Base-by-base conservation (phyloP, 345 rosid species). In the Salix exigua region DNA sequence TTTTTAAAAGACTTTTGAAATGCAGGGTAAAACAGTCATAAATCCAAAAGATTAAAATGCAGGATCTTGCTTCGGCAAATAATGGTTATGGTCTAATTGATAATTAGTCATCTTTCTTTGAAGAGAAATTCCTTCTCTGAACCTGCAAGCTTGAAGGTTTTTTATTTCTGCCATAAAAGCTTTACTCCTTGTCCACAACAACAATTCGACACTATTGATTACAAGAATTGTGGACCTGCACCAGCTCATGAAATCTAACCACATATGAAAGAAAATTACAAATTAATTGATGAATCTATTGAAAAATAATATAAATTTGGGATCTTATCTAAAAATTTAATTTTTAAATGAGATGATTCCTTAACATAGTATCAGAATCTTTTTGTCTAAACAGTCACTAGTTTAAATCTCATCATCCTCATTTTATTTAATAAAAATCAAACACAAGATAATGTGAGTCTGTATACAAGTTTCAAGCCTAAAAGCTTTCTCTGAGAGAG, bases 191-290 rank as follows among this genome's bases (percentile, higher is more conserved):
- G 30, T 58, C 12, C 51, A 37, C 51, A 19, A 7, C 23, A n/a
- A 72, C 14, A 60, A 58, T 58, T 72, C 37, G 6, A 60, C 67
- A 72, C 75, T 58, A 38, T 60, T 72, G 21, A 72, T 40, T 40
- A 40, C 44, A 10, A 40, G 2, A 40, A 2, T 38, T 6, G 73
- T 50, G 73, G 40, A 8, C 73, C 73, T 50, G 18, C n/a, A 48
- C 61, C 14, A 31, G 5, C 63, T 70, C 62, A 50, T 18, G 62
- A 50, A 70, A 28, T 23, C 19, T 26, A 71, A 5, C 63, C 30
- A 31, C 8, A 2, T 7, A 13, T 31, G 38, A 17, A 65, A 12
- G n/a, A 65, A 17, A 11, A 65, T 65, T 53, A 53, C 60, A 17
- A 11, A 65, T 65, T 53, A 53, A 25, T 19, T 1, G 7, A 53